Evolutionary conservation across 768 basidiomycete genomes (phyloP).

Genomic region (Xerocomus brunneocitrinus): DNA sequence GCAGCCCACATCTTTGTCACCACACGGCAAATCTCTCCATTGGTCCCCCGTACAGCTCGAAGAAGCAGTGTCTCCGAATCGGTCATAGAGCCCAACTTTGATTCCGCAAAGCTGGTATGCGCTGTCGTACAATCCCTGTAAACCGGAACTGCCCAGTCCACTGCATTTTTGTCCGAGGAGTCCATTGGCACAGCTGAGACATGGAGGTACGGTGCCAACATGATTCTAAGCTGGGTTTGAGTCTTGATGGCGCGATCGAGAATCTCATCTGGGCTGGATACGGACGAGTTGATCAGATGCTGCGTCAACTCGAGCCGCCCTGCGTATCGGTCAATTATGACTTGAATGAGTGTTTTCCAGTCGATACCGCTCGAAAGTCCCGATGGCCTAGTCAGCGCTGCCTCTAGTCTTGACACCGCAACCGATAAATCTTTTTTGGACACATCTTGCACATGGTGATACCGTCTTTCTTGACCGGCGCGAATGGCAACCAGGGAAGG

Average conservation of each 20-base stretch:
- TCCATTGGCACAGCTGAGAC: conserved; percentile 5
- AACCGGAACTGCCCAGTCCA: conserved; percentile 29
- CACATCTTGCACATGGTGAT: conserved; percentile 29
- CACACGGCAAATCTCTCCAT: conserved; percentile 43
- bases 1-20: conserved; percentile 24
- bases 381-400: conserved; percentile 7
- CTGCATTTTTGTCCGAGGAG: neutral
- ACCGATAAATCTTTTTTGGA: conserved; percentile 19
- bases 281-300: conserved; percentile 18
- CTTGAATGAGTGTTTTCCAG: conserved; percentile 30
- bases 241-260: conserved; percentile 7
- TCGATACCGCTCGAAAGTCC: conserved; percentile 28
- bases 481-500: conserved; percentile 30
- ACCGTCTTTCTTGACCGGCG: conserved; percentile 23
- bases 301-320: conserved; percentile 27
- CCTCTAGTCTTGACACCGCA: conserved; percentile 6
- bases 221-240: conserved; percentile 24
- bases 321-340: conserved; percentile 29
- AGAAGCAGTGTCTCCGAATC: conserved; percentile 28
- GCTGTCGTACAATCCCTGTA: conserved; percentile 28
- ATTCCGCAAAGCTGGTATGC: conserved; percentile 17
- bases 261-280: neutral
- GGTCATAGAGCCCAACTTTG: conserved; percentile 16
- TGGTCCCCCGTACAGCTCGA: conserved; percentile 31
- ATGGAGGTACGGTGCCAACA: conserved; percentile 30